phyloP scores from a whole-genome alignment of 768 basidiomycete genomes.

The Lepiota venenata region DNA sequence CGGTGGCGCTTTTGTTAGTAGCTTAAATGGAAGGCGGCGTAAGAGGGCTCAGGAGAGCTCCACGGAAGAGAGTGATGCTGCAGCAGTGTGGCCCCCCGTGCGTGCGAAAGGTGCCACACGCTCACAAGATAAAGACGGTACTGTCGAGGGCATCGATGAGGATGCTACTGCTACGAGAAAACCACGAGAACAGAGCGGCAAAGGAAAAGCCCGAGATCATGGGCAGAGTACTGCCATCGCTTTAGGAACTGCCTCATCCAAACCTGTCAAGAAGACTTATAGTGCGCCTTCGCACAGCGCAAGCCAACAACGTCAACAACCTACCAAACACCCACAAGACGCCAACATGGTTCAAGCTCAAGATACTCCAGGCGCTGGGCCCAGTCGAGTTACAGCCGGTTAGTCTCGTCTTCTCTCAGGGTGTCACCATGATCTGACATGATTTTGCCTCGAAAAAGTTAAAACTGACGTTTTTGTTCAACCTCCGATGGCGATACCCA shows the following conservation, averaged over 20 bases:
- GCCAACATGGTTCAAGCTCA: background rate
- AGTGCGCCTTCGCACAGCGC: background rate
- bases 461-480: conserved; percentile 2
- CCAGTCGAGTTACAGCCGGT: background rate
- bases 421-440: background rate
- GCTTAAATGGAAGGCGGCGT: background rate
- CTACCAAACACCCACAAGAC: background rate
- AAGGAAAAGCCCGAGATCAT: conserved; percentile 1
- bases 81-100: conserved; percentile 1
- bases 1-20: conserved; percentile 2
- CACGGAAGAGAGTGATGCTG: background rate
- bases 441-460: background rate
- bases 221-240: background rate
- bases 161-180: background rate
- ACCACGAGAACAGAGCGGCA: background rate
- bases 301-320: background rate
- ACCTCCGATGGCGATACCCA: background rate
- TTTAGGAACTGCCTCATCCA: background rate
- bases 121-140: background rate
- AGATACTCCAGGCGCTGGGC: background rate
- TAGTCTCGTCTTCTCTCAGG: background rate
- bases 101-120: background rate
- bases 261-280: no score
- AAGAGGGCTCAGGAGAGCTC: background rate
- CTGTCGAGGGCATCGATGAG: no score